Conservation (phyloP, 805 yeast genomes). For the Debaryomyces tyrocola region DNA sequence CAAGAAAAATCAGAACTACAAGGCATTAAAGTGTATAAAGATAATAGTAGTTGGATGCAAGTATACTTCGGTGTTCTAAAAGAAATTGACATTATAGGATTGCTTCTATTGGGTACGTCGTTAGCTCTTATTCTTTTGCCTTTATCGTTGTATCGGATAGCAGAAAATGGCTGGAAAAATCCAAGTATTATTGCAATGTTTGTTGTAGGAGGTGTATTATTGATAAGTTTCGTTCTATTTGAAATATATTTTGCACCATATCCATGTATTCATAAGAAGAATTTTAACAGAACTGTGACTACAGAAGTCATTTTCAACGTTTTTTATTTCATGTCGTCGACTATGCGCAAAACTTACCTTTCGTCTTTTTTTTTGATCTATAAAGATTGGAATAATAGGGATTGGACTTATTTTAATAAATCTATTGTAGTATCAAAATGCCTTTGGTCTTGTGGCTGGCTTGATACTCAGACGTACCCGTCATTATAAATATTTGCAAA, state of each 20-base stretch:
- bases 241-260: slow-evolving; percentile 38
- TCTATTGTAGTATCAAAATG: slow-evolving; percentile 36
- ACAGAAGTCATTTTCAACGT: slow-evolving; percentile 32
- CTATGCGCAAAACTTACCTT: slow-evolving; percentile 25
- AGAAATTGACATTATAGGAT: slow-evolving; percentile 41
- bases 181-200: slow-evolving; percentile 46
- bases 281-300: slow-evolving; percentile 36
- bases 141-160: slow-evolving; percentile 31
- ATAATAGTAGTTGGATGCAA: neutral
- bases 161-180: slow-evolving; percentile 34
- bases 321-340: slow-evolving; percentile 28
- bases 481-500: slow-evolving; percentile 35
- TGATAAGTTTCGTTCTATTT: slow-evolving; percentile 32
- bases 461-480: slow-evolving; percentile 30
- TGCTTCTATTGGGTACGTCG: slow-evolving; percentile 37
- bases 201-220: slow-evolving; percentile 36
- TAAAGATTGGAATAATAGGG: slow-evolving; percentile 23
- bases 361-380: slow-evolving; percentile 34
- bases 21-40: no score
- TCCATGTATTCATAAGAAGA: slow-evolving; percentile 41
- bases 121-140: slow-evolving; percentile 40
- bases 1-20: neutral
- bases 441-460: slow-evolving; percentile 38
- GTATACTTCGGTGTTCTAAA: slow-evolving; percentile 15
- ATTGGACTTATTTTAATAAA: slow-evolving; percentile 41